Conservation (phyloP, 2,329 filamentous ascomycete genomes). For the Diaporthe citrichinensis region DNA sequence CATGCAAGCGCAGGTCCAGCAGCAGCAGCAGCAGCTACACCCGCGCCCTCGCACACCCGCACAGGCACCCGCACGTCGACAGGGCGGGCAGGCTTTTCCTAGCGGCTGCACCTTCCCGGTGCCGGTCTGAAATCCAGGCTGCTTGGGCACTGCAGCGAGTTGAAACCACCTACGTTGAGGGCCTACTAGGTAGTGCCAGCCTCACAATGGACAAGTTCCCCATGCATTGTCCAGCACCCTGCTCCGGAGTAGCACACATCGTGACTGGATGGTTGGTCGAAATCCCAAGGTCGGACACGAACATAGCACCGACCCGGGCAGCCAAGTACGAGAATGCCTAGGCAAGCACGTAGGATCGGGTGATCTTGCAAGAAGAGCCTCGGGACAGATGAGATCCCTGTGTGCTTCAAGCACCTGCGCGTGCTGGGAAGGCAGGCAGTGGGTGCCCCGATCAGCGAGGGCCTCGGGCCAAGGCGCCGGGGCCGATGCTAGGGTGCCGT, state of each 20-base stretch:
- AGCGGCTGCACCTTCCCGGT: conserved; percentile 15
- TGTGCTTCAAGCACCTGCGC: too few relatives aligned
- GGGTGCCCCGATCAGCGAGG: background rate
- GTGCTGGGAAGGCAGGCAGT: background rate
- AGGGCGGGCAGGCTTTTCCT: conserved; percentile 15
- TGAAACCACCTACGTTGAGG: background rate
- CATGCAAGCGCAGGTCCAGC: background rate
- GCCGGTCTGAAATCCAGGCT: background rate
- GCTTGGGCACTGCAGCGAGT: background rate
- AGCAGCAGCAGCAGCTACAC: background rate
- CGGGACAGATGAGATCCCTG: conserved; percentile 11
- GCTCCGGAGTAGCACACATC: too few relatives aligned
- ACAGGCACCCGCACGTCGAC: conserved; percentile 22
- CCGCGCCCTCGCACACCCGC: background rate
- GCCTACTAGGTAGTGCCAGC: background rate
- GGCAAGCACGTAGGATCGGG: background rate
- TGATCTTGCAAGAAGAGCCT: conserved; percentile 5
- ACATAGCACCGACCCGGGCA: background rate
- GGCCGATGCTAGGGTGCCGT: conserved; percentile 26
- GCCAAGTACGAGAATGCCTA: background rate
- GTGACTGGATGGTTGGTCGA: background rate
- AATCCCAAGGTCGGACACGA: background rate
- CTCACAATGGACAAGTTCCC: background rate
- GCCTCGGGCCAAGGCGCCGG: conserved; percentile 31
- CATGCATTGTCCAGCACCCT: too few relatives aligned